phyloP scores from a whole-genome alignment of 176 grass and related monocot genomes.

The Otatea glauca region DNA sequence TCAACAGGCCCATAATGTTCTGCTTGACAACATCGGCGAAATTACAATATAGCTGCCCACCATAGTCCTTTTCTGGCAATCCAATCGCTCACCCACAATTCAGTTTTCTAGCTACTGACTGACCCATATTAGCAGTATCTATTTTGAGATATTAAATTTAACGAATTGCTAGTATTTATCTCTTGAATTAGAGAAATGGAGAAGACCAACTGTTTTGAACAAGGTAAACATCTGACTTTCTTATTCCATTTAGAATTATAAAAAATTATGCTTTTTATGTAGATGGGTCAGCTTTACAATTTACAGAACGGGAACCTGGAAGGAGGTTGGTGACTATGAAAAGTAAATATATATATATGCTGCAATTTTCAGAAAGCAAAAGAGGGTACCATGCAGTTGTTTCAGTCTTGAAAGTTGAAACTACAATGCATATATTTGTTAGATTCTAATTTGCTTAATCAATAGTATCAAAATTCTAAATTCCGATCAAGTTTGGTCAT shows the following conservation, averaged over 20 bases:
- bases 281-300: not conserved
- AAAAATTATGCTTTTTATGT: not conserved
- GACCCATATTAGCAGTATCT: not conserved
- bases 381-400: not conserved
- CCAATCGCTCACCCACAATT: not conserved
- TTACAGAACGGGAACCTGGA: not conserved
- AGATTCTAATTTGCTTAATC: not conserved
- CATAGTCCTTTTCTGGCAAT: not conserved
- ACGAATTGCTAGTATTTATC: not conserved
- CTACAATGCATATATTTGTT: not conserved
- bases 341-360: not conserved
- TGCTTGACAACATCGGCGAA: not conserved
- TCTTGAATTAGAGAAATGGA: not conserved
- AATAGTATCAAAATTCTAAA: not conserved
- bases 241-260: conserved; percentile 1
- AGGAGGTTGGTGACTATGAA: not conserved
- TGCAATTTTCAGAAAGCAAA: not conserved
- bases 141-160: not conserved
- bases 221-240: not conserved
- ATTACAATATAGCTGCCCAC: not conserved
- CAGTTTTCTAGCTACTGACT: not conserved
- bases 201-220: not conserved
- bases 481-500: not conserved
- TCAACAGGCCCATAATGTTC: not conserved
- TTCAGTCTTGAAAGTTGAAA: not conserved